phyloP scores from a whole-genome alignment of 2,329 filamentous ascomycete species.

The Parastagonospora nodorum region DNA sequence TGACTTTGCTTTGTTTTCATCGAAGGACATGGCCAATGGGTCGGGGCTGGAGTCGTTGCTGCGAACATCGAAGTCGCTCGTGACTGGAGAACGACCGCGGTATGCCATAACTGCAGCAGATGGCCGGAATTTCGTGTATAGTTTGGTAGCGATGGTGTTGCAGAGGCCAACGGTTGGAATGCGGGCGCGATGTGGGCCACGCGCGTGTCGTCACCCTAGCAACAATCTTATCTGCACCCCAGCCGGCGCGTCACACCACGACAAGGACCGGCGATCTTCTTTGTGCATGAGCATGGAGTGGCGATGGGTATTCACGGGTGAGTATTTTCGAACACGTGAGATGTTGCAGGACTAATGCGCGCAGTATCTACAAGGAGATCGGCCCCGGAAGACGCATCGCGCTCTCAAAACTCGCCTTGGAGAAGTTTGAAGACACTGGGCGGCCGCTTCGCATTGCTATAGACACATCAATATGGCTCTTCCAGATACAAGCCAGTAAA shows the following conservation, averaged over 20 bases:
- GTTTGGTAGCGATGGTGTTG: constrained; percentile 19
- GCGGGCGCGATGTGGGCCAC: constrained; percentile 10
- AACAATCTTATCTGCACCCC: constrained; percentile 37
- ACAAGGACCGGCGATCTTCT: constrained; percentile 12
- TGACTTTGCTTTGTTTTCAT: constrained; percentile 26
- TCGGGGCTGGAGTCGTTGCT: constrained; percentile 45
- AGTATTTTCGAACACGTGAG: constrained; percentile 2
- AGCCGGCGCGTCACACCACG: constrained; percentile 17
- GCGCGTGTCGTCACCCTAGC: constrained; percentile 28
- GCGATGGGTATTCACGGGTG: constrained; percentile 50
- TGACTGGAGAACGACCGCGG: constrained; percentile 19
- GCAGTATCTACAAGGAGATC: constrained; percentile 87
- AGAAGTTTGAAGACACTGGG: constrained; percentile 71
- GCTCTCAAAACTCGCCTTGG: constrained; percentile 79
- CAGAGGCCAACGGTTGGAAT: constrained; percentile 15
- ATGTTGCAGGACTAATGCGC: constrained; percentile 16
- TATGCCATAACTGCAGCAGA: constrained; percentile 28
- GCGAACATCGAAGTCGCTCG: constrained; percentile 24
- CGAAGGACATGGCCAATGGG: constrained; percentile 39
- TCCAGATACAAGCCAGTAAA: constrained; percentile 84
- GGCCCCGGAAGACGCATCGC: constrained; percentile 79
- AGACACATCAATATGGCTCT: constrained; percentile 97
- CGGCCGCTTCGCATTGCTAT: constrained; percentile 85
- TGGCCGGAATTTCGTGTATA: constrained; percentile 9
- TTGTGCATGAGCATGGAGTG: constrained; percentile 17